Base-by-base conservation (phyloP, 331 rosid species). In the Malus hybrid region DNA sequence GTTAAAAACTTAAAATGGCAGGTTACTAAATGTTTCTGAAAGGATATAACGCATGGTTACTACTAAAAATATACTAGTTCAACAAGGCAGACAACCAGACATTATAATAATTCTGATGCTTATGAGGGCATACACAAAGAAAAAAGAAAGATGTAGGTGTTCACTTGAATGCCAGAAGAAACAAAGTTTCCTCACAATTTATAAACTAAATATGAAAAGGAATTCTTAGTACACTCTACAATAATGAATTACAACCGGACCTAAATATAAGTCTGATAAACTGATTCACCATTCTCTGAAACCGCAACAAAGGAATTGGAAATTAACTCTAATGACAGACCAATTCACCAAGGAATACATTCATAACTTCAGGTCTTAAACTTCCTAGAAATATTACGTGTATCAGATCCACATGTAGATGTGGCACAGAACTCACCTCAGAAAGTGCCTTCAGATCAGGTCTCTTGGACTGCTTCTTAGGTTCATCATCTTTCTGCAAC, bases 371-470 rank as follows among this genome's bases (percentile, higher is more conserved):
- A 10, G 9, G 27, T 13, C 13, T 31, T 52, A 22, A 18, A 13
- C 1, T 54, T 55, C 75, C 13, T 11, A 8, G 27, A 33, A 28
- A 18, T 52, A 19, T 6, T 32, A 52, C 5, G 33, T 70, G 31
- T 29, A 54, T 16, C 19, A 57, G 56, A 70, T 12, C 28, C 10
- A 52, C 61, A 16, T 16, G 44, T 11, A 32, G 29, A 16, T 16
- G 62, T 11, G n/a, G 29, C 34, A 71, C 32, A 13, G 66, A 72
- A 72, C 76, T 36, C 15, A 67, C 76, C 76, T 59, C 19, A 14
- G 76, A 59, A 59, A 59, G 10, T 14, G 76, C 67, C 39, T 72
- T 72, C 22, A 72, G 67, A 72, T 72, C 67, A 24, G 76, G 67
- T 71, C 76, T 71, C 55, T 56, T 71, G 54, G 67, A 71, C 65